phyloP scores from a whole-genome alignment of 176 grass and related monocot genomes.

The Oropetium thomaeum region DNA sequence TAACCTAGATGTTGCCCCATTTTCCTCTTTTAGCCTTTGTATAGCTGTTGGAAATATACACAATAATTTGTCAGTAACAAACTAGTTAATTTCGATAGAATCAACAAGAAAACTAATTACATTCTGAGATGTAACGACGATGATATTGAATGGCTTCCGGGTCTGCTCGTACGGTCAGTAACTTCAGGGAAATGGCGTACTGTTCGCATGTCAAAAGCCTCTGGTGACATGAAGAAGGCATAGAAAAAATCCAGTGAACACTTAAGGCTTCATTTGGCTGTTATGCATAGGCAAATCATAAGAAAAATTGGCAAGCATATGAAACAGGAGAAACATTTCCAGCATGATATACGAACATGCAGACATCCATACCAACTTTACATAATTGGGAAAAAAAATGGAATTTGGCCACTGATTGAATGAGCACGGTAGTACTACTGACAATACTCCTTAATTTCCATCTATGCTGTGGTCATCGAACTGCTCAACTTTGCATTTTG shows the following conservation, averaged over 20 bases:
- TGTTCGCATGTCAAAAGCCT: constrained; percentile 85
- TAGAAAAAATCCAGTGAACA: not conserved
- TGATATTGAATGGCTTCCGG: constrained; percentile 47
- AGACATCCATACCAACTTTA: not conserved
- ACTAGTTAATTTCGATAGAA: not conserved
- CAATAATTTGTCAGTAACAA: not conserved
- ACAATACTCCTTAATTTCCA: not conserved
- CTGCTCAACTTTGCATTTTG: not conserved
- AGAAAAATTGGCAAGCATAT: not conserved
- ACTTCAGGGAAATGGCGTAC: constrained; percentile 45
- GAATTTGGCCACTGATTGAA: not conserved
- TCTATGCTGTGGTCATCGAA: not conserved
- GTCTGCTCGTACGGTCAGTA: constrained; percentile 39
- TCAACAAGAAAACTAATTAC: constrained; percentile 22
- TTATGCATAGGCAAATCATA: not conserved
- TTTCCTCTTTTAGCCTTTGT: not conserved
- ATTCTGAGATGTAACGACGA: constrained; percentile 61
- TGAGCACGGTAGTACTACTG: no score
- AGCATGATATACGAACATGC: not conserved
- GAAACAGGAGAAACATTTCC: not conserved
- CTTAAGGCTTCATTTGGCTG: not conserved
- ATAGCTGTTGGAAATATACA: not conserved
- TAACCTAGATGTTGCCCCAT: constrained; percentile 21
- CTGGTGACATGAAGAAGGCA: constrained; percentile 39
- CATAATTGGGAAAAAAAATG: not conserved